phyloP scores from a whole-genome alignment of 805 yeast genomes.

The Naumovozyma castellii region DNA sequence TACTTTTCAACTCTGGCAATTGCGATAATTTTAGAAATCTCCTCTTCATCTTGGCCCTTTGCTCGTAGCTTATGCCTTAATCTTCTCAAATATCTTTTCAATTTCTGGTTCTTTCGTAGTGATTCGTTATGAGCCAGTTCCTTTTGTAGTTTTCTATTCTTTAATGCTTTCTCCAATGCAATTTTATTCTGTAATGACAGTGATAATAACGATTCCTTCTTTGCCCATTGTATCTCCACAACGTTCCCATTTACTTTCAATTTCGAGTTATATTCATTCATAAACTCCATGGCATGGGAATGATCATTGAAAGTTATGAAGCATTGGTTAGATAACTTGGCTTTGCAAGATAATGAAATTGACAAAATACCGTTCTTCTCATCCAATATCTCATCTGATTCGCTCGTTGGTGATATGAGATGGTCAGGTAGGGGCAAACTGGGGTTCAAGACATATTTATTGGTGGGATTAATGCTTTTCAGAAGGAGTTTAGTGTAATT shows the following conservation, averaged over 20 bases:
- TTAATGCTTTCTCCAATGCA: slow-evolving; percentile 8
- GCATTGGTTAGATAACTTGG: slow-evolving; percentile 10
- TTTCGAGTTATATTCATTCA: slow-evolving; percentile 4
- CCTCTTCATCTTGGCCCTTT: slow-evolving; percentile 13
- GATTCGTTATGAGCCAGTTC: slow-evolving; percentile 2
- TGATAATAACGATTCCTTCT: slow-evolving; percentile 17
- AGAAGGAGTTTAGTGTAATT: slow-evolving; percentile 12
- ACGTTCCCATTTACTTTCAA: slow-evolving; percentile 15
- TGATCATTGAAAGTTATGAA: slow-evolving; percentile 20
- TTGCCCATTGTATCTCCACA: slow-evolving; percentile 15
- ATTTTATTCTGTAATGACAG: slow-evolving; percentile 5
- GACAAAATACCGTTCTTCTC: slow-evolving; percentile 9
- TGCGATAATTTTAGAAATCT: slow-evolving; percentile 6
- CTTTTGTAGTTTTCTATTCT: slow-evolving; percentile 4
- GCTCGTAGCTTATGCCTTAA: slow-evolving; percentile 15
- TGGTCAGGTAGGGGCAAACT: slow-evolving; percentile 9
- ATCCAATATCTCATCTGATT: slow-evolving; percentile 10
- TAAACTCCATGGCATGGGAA: slow-evolving; percentile 11
- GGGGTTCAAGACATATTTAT: slow-evolving; percentile 7
- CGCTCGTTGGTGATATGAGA: slow-evolving; percentile 3
- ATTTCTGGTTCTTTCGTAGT: slow-evolving; percentile 1
- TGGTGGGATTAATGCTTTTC: slow-evolving; percentile 11
- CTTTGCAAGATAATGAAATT: slow-evolving; percentile 12
- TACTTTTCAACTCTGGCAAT: slow-evolving; percentile 1
- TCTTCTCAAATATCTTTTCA: slow-evolving; percentile 20